Evolutionary conservation across 306 rosid species (phyloP).

Genomic region (Glycyrrhiza uralensis): DNA sequence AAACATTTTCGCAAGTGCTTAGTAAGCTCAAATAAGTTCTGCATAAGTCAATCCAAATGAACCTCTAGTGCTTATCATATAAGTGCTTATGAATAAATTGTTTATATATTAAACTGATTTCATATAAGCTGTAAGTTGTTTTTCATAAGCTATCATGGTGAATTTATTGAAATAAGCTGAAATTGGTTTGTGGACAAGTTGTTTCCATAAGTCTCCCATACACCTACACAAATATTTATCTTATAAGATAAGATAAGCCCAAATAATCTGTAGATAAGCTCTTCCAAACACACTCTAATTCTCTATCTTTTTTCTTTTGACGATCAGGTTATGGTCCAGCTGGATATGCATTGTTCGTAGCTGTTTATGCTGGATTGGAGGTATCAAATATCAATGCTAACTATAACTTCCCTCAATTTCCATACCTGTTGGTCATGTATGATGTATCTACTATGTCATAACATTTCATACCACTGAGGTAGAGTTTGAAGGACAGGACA

Average conservation of each 20-base stretch:
- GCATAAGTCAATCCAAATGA: background rate
- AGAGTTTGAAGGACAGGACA: background rate
- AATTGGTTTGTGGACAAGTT: too few species aligned
- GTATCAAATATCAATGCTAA: constrained; percentile 52
- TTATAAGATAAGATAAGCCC: too few species aligned
- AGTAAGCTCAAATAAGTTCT: background rate
- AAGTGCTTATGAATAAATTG: too few species aligned
- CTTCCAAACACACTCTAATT: background rate
- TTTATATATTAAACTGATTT: too few species aligned
- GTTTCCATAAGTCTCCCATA: too few species aligned
- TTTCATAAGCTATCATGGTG: too few species aligned
- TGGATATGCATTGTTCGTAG: constrained; percentile 91
- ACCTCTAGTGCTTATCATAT: too few species aligned
- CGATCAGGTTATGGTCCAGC: constrained; percentile 88
- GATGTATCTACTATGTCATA: background rate
- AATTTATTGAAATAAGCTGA: too few species aligned
- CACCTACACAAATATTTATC: too few species aligned
- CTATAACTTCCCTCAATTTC: constrained; percentile 17
- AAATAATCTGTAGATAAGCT: too few species aligned
- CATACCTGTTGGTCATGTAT: background rate
- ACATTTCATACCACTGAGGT: background rate
- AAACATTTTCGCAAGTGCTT: background rate
- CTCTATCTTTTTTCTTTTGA: constrained; percentile 9
- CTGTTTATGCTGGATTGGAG: constrained; percentile 96
- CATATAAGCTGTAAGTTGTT: too few species aligned